phyloP scores from a whole-genome alignment of 371 early-diverging fungal species.

The Rhizopus arrhizus region DNA sequence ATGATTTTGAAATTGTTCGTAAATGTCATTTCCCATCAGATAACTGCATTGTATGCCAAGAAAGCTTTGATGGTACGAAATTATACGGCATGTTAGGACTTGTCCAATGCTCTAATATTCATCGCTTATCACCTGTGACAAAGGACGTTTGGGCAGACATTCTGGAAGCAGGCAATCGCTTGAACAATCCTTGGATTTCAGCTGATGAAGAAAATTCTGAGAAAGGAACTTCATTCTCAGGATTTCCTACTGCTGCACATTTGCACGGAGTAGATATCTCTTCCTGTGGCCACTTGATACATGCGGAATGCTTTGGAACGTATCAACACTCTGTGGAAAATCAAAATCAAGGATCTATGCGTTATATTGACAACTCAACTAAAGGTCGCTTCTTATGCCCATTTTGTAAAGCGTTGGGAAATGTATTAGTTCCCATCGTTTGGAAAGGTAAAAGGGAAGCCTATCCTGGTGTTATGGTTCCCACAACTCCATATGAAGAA shows the following conservation, averaged over 20 bases:
- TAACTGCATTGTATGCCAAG: slow-evolving; percentile 95
- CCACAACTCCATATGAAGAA: slow-evolving; percentile 28
- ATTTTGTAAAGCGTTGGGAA: slow-evolving; percentile 92
- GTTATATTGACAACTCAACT: slow-evolving; percentile 35
- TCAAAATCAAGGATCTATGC: slow-evolving; percentile 6
- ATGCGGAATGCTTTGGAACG: slow-evolving; percentile 83
- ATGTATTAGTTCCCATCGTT: slow-evolving; percentile 73
- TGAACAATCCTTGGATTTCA: slow-evolving; percentile 12
- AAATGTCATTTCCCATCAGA: slow-evolving; percentile 78
- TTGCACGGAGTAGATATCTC: slow-evolving; percentile 68
- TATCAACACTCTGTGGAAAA: slow-evolving; percentile 75
- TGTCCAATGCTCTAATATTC: slow-evolving; percentile 75
- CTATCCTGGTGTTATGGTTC: slow-evolving; percentile 56
- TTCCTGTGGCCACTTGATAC: slow-evolving; percentile 96
- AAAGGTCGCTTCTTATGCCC: slow-evolving; percentile 88
- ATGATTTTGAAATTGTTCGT: slow-evolving; percentile 44
- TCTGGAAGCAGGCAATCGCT: slow-evolving; percentile 40
- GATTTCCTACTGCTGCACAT: slow-evolving; percentile 61
- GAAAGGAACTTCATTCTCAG: slow-evolving; percentile 24
- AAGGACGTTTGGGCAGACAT: slow-evolving; percentile 59
- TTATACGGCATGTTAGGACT: slow-evolving; percentile 87
- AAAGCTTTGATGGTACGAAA: slow-evolving; percentile 68
- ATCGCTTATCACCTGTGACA: slow-evolving; percentile 65
- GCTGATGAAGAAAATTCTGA: slow-evolving; percentile 4
- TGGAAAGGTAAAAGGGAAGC: slow-evolving; percentile 68